These are phyloP conservation scores for Excoecaria agallocha DNA, from an alignment of 345 rosid species.

Conservation along the genomic window DNA sequence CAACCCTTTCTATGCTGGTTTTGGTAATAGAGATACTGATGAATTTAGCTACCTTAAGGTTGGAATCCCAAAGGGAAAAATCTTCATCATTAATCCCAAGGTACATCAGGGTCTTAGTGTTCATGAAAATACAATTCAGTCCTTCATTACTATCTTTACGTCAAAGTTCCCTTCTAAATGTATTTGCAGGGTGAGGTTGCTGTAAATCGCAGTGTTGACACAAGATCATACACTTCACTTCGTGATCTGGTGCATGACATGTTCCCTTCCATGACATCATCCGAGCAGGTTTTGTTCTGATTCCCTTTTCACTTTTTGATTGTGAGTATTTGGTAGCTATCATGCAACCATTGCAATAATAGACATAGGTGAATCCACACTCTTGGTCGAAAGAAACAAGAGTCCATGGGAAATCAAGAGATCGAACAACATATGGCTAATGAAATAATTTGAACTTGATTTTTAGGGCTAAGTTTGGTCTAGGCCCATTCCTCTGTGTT, in stretches of 20 bases:
- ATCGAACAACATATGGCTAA: neutral
- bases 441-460: neutral
- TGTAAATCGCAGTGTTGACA: constrained; percentile 72
- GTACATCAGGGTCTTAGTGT: constrained; percentile 34
- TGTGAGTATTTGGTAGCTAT: neutral
- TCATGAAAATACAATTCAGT: neutral
- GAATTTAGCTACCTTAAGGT: constrained; percentile 96
- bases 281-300: constrained; percentile 57
- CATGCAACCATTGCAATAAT: neutral
- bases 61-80: constrained; percentile 92
- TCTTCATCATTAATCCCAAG: constrained; percentile 95
- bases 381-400: neutral
- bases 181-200: constrained; percentile 86
- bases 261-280: constrained; percentile 63
- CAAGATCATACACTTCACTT: constrained; percentile 75
- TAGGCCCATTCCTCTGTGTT: neutral
- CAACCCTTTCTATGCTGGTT: constrained; percentile 98
- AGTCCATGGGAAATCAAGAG: neutral
- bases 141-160: neutral
- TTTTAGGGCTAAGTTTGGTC: neutral
- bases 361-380: neutral
- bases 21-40: constrained; percentile 95
- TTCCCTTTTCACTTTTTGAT: neutral
- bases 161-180: constrained; percentile 16
- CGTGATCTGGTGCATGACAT: constrained; percentile 81